phyloP scores from a whole-genome alignment of 2,329 filamentous ascomycete species.

The Anthostomella pinea region DNA sequence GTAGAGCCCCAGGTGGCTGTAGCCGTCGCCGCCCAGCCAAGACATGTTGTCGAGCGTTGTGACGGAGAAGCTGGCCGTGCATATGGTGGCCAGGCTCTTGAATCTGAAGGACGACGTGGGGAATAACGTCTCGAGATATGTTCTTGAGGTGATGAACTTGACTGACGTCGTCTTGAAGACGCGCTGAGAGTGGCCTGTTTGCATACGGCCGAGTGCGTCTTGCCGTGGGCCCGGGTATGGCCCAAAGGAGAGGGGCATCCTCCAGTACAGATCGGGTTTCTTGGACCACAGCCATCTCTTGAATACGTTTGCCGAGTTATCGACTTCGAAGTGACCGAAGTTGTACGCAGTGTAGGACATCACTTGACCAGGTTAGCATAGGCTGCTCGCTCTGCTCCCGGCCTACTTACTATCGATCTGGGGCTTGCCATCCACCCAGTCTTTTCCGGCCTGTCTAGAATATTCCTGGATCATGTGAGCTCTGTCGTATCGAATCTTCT shows the following conservation, averaged over 20 bases:
- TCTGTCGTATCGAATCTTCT: constrained; percentile 55
- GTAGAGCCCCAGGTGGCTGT: constrained; percentile 57
- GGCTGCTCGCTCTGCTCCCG: background rate
- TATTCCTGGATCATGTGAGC: constrained; percentile 57
- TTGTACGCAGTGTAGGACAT: constrained; percentile 46
- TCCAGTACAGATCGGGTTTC: constrained; percentile 38
- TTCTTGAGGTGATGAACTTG: constrained; percentile 48
- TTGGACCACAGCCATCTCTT: constrained; percentile 46
- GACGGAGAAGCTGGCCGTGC: constrained; percentile 40
- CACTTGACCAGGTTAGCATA: constrained; percentile 25
- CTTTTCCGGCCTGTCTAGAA: constrained; percentile 50
- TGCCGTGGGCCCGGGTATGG: constrained; percentile 46
- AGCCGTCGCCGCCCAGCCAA: constrained; percentile 60
- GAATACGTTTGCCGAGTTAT: constrained; percentile 49
- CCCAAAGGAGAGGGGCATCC: constrained; percentile 45
- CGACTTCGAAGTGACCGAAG: constrained; percentile 58
- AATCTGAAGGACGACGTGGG: constrained; percentile 42
- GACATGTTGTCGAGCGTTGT: constrained; percentile 49
- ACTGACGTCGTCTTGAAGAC: constrained; percentile 45
- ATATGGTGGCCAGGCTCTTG: constrained; percentile 40
- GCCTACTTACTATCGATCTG: constrained; percentile 39
- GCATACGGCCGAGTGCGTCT: constrained; percentile 23
- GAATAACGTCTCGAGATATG: constrained; percentile 47
- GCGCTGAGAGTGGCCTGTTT: constrained; percentile 23
- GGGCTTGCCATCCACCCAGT: constrained; percentile 38